Evolutionary conservation across 768 basidiomycete genomes (phyloP).

Genomic region (Filobasidium wieringae): DNA sequence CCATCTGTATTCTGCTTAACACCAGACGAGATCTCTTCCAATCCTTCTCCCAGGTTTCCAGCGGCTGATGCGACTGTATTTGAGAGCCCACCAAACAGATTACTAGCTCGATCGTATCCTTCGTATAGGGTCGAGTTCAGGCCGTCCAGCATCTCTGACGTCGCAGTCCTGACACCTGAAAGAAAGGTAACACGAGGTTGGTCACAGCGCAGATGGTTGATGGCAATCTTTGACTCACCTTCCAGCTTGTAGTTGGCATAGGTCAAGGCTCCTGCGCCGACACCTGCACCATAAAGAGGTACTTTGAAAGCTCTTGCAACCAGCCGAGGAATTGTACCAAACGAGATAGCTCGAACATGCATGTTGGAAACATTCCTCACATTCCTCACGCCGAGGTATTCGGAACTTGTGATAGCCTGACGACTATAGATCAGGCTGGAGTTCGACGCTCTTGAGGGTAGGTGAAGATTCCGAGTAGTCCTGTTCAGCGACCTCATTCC

Average conservation of each 20-base stretch:
- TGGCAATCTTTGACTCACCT: conserved; percentile 44
- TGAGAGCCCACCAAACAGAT: conserved; percentile 22
- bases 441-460: no score
- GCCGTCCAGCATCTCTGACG: conserved; percentile 55
- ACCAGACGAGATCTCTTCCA: conserved; percentile 16
- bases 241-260: conserved; percentile 97
- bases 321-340: conserved; percentile 77
- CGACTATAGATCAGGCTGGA: no score
- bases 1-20: conserved; percentile 21
- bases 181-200: not conserved
- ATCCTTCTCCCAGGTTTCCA: conserved; percentile 36
- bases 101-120: conserved; percentile 18
- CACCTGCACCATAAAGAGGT: conserved; percentile 74
- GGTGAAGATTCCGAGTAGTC: not conserved
- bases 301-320: conserved; percentile 76
- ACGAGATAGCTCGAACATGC: conserved; percentile 45
- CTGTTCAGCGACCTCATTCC: not conserved
- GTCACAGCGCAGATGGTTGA: not conserved
- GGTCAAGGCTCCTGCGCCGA: conserved; percentile 80
- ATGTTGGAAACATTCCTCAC: conserved; percentile 6
- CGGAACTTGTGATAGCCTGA: no score
- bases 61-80: conserved; percentile 19
- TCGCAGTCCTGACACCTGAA: conserved; percentile 51
- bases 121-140: conserved; percentile 37
- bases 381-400: no score